phyloP scores from a whole-genome alignment of 2,329 filamentous ascomycete species.

The Fusarium sulawesiense region DNA sequence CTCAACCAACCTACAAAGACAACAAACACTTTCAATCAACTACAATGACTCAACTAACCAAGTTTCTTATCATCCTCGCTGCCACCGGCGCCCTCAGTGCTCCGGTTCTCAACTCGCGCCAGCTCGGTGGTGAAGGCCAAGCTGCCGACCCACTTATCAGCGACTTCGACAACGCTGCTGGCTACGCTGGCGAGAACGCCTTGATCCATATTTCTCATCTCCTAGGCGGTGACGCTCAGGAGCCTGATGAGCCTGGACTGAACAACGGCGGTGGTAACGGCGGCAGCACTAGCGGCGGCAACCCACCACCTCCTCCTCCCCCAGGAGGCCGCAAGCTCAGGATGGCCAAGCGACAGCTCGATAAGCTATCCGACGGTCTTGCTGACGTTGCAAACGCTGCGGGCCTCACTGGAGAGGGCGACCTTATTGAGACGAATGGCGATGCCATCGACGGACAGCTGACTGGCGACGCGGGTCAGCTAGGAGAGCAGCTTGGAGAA shows the following conservation, averaged over 20 bases:
- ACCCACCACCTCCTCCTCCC: neutral
- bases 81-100: neutral
- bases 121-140: conserved; percentile 6
- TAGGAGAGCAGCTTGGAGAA: conserved; percentile 1
- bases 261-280: neutral
- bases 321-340: neutral
- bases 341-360: conserved; percentile 7
- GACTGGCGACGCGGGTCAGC: neutral
- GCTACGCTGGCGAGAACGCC: neutral
- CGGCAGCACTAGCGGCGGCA: neutral
- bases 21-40: neutral
- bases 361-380: neutral
- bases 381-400: neutral
- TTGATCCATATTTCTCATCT: neutral
- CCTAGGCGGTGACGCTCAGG: neutral
- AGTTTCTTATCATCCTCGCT: neutral
- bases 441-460: conserved; percentile 10
- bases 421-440: neutral
- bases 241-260: neutral
- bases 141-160: neutral
- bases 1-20: neutral
- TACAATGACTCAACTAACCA: conserved; percentile 3
- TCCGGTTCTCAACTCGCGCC: neutral
- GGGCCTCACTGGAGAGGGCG: neutral
- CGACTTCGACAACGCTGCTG: neutral